Conservation (phyloP, 306 rosid genomes). For the Amphicarpaea edgeworthii region DNA sequence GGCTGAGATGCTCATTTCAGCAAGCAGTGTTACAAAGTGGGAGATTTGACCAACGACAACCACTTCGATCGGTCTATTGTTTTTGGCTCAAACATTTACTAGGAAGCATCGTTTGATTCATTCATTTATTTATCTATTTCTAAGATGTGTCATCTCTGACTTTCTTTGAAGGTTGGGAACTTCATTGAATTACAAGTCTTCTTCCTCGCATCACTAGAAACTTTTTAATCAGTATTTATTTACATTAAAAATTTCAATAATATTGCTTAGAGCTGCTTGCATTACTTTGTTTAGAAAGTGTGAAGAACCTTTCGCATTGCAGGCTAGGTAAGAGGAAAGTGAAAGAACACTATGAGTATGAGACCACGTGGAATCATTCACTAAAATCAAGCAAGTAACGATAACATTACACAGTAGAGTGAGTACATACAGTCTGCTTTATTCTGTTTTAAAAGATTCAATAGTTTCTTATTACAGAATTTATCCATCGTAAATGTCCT, state of each 20-base stretch:
- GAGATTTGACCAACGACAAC: not conserved
- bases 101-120: not conserved
- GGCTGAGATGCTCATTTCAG: conserved; percentile 77
- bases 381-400: too few relatives aligned
- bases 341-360: too few relatives aligned
- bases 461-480: too few relatives aligned
- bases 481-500: too few relatives aligned
- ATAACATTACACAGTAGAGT: too few relatives aligned
- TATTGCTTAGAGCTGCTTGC: not conserved
- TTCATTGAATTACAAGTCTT: not conserved
- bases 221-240: not conserved
- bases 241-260: not conserved
- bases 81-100: not conserved
- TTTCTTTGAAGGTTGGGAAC: not conserved
- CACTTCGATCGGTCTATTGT: not conserved
- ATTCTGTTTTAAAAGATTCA: too few relatives aligned
- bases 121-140: too few relatives aligned
- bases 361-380: too few relatives aligned
- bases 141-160: not conserved
- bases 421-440: too few relatives aligned
- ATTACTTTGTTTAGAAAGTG: not conserved
- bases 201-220: not conserved
- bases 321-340: not conserved
- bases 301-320: not conserved
- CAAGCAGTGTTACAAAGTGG: conserved; percentile 67